phyloP scores from a whole-genome alignment of 257 asterid species.

The Solanum pinnatisectum region DNA sequence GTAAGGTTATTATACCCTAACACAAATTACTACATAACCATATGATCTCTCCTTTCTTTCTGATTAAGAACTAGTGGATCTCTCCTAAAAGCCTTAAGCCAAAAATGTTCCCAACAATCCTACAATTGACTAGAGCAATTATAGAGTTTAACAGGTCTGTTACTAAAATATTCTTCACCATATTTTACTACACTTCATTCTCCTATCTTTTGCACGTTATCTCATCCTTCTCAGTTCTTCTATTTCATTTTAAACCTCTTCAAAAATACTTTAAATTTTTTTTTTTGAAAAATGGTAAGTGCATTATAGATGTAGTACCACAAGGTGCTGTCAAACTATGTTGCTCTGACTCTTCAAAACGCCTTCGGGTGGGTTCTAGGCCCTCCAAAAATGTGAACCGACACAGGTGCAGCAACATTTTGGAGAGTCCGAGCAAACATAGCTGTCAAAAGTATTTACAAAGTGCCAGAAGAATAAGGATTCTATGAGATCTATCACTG shows the following conservation, averaged over 20 bases:
- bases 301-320: background rate
- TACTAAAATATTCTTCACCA: background rate
- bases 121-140: background rate
- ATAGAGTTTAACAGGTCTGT: background rate
- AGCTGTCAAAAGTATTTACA: background rate
- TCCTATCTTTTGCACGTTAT: background rate
- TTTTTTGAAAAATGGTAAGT: background rate
- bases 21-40: background rate
- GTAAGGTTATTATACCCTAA: background rate
- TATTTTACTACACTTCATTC: background rate
- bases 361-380: background rate
- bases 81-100: background rate
- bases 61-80: background rate
- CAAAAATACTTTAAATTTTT: background rate
- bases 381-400: background rate
- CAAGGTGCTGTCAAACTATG: background rate
- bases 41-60: background rate
- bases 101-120: background rate
- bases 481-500: background rate
- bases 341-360: background rate
- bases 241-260: background rate
- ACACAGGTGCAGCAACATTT: background rate
- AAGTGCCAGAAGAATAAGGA: background rate
- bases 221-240: background rate
- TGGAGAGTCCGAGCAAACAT: background rate